These are phyloP conservation scores for Kalaharituber pfeilii DNA, from an alignment of 2,329 filamentous ascomycete genomes.

Conservation along the genomic window DNA sequence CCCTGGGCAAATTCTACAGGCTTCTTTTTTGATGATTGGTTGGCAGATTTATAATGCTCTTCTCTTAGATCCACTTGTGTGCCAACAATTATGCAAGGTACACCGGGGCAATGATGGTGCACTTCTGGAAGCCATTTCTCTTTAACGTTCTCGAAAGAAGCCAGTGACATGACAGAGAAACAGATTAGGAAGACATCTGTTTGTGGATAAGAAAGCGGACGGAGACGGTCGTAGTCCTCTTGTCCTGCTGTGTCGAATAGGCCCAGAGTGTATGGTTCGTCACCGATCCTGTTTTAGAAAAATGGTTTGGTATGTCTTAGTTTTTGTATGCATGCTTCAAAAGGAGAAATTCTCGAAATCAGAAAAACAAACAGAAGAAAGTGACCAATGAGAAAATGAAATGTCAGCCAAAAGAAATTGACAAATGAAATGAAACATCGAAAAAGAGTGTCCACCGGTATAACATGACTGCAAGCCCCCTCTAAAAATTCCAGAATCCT, in stretches of 20 bases:
- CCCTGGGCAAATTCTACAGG: conserved; percentile 86
- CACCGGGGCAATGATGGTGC: conserved; percentile 93
- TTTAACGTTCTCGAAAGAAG: conserved; percentile 96
- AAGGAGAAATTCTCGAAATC: background rate
- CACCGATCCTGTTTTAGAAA: conserved; percentile 60
- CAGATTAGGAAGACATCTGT: conserved; percentile 98
- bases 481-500: background rate
- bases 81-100: conserved; percentile 92
- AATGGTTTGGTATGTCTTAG: conserved; percentile 4
- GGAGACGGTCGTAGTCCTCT: conserved; percentile 96
- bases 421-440: background rate
- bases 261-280: conserved; percentile 93
- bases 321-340: background rate
- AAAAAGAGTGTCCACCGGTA: background rate
- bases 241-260: conserved; percentile 97
- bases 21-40: conserved; percentile 94
- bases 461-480: background rate
- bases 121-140: conserved; percentile 51
- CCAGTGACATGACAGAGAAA: conserved; percentile 93
- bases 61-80: conserved; percentile 94
- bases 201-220: conserved; percentile 92
- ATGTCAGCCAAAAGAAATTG: background rate
- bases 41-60: conserved; percentile 69
- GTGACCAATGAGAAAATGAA: conserved; percentile 1
- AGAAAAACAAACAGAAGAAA: background rate